These are phyloP conservation scores for Rosa chinensis DNA, from an alignment of 306 rosid species.

Conservation along the genomic window DNA sequence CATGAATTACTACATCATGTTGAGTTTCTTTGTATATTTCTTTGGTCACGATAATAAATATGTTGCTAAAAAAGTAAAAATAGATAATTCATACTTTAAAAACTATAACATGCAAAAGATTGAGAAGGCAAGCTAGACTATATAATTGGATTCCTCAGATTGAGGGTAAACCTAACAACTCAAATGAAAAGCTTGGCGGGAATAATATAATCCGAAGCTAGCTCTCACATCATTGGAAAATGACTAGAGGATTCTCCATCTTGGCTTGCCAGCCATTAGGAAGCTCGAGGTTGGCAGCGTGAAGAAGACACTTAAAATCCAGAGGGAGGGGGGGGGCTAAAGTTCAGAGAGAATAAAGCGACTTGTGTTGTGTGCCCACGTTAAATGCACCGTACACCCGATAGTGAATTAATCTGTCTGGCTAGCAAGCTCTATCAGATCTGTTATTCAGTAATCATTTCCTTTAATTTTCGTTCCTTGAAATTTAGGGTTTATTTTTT, in stretches of 20 bases:
- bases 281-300: constrained; percentile 36
- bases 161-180: not conserved
- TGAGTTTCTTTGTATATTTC: too few relatives aligned
- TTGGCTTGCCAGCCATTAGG: constrained; percentile 3
- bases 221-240: not conserved
- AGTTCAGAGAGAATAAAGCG: constrained; percentile 49
- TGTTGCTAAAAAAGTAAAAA: too few relatives aligned
- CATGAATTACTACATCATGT: too few relatives aligned
- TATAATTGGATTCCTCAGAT: not conserved
- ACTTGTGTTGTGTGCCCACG: constrained; percentile 35
- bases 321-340: constrained; percentile 25
- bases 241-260: not conserved
- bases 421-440: not conserved
- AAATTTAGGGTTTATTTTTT: constrained; percentile 2
- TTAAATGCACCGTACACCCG: constrained; percentile 21
- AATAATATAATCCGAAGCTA: not conserved
- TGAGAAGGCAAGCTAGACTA: not conserved
- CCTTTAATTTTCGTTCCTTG: not conserved
- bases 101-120: not conserved
- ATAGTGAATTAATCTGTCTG: constrained; percentile 1
- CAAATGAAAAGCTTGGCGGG: not conserved
- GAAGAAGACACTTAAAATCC: constrained; percentile 48
- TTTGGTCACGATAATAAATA: too few relatives aligned
- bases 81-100: not conserved
- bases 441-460: not conserved